Evolutionary conservation across 2,329 filamentous ascomycete species (phyloP), one percentile per base, ranked within the genome.

Genomic region (Fusarium sp.): DNA sequence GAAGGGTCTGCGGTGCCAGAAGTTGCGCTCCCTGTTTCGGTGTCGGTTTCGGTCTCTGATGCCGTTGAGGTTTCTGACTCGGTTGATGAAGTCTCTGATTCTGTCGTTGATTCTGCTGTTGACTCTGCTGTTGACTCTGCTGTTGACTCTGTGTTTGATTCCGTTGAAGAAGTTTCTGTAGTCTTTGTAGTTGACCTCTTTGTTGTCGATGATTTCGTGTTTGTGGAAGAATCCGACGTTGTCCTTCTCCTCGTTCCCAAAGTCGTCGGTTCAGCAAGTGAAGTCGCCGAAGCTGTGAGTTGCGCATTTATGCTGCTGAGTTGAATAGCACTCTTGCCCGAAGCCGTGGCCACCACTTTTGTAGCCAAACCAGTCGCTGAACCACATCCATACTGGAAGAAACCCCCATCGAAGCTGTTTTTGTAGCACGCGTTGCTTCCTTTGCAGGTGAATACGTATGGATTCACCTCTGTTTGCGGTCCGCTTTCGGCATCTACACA

Each of bases 351-450:
- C 23, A 78, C 75, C 11, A 88, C 86, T 2, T 78, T 83, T 3
- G 83, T 83, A 4, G 80, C 85, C 59, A 85, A 66, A 26, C 77
- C 75, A 26, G 83, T 82, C 2, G 81, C 81, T 11, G 76, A 73
- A 19, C 85, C 86, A 65, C 86, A 89, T 2, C 86, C 86, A 51
- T 80, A 88, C 74, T 88, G 86, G 49, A 77, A 85, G 69, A 79
- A 86, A 3, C 85, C 86, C 14, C 85, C 86, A 1, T 82, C 83
- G 61, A 83, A 89, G 10, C 77, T 70, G 68, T 89, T 88, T 65
- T 75, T 80, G 75, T 86, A 89, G 71, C 86, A 88, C 17, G 86
- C 81, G 44, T 84, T 70, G 47, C 77, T 75, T 6, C 81, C 83
- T n/a, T 73, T 65, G 73, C 86, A 89, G 11, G 85, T 87, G 69